These are phyloP conservation scores for Graphiopsis chlorocephala DNA, from an alignment of 2,329 filamentous ascomycete genomes.

Conservation along the genomic window DNA sequence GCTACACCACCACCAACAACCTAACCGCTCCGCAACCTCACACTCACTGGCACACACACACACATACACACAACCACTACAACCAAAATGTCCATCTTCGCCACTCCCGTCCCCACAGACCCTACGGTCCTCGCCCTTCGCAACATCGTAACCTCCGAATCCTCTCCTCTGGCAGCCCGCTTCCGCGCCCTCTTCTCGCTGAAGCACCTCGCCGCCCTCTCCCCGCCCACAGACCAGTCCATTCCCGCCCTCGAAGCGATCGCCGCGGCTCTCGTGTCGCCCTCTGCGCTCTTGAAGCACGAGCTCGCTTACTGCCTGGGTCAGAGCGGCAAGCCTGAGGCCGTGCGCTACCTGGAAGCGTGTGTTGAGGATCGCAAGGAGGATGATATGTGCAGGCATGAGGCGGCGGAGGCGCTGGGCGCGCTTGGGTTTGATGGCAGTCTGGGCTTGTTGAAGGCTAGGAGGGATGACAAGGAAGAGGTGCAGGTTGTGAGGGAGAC, in stretches of 20 bases:
- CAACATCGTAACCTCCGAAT: constrained; percentile 74
- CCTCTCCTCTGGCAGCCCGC: constrained; percentile 76
- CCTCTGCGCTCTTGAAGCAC: constrained; percentile 89
- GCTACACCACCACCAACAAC: background rate
- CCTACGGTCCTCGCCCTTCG: constrained; percentile 63
- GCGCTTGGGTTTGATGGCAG: constrained; percentile 75
- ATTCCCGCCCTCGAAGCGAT: constrained; percentile 74
- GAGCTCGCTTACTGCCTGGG: constrained; percentile 96
- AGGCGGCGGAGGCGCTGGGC: constrained; percentile 91
- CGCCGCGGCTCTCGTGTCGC: constrained; percentile 77
- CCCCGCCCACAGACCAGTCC: constrained; percentile 55
- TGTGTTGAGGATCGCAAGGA: constrained; percentile 78
- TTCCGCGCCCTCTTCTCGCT: constrained; percentile 97
- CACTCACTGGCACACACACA: background rate
- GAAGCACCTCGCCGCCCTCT: constrained; percentile 80
- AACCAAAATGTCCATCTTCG: constrained; percentile 34
- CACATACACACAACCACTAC: background rate
- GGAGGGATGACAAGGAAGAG: constrained; percentile 74
- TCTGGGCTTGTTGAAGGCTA: constrained; percentile 67
- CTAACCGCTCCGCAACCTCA: background rate
- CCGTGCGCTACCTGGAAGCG: constrained; percentile 67
- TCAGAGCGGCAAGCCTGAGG: constrained; percentile 75
- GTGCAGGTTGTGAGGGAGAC: constrained; percentile 85
- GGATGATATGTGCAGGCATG: constrained; percentile 92
- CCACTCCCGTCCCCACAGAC: constrained; percentile 21